Base-by-base conservation (phyloP, 805 yeast genomes). In the Candida krabiensis region DNA sequence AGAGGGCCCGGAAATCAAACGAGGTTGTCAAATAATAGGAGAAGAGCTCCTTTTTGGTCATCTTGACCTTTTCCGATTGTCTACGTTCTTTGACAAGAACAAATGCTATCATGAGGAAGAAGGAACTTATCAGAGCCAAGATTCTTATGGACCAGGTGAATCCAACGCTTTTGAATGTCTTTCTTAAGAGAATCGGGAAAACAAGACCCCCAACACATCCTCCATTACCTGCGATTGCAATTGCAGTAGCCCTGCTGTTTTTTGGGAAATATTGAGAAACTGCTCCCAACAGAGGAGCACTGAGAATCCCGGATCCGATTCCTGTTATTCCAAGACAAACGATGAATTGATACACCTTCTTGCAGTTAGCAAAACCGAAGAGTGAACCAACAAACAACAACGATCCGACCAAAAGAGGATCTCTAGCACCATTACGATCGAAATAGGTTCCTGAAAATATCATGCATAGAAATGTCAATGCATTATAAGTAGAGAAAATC, bases 181-280 rank as follows among this genome's bases (percentile, higher is more conserved):
- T 62, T 45, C 76, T 64, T 40, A 78, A 59, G 61, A 76, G 64
- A 35, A 77, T 54, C 3, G 83, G 79, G 48, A 75, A 69, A 14
- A 68, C 40, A 37, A 73, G 55, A 19, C 80, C 81, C 12, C 80
- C 80, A 14, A 74, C 49, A 5, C 75, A 68, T 2, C 79, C 79
- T 12, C 80, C 80, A 34, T 66, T 63, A 2, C 76, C 69, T 1
- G 78, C 77, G 1, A 69, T 44, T 21, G 74, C 71, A 11, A 70
- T 60, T 1, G 80, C 80, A 38, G 69, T 66, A 1, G 80, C 86
- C 46, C 87, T 63, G 49, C 70, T 76, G 17, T 56, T 61, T 30
- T 63, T 60, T 39, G 62, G 55, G 54, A 81, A 83, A 77, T 83
- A 83, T 43, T 83, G 86, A 15, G 80, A 74, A 1, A 80, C 69